Conservation (phyloP, 441 rosid genomes). For the Populus hybrid region DNA sequence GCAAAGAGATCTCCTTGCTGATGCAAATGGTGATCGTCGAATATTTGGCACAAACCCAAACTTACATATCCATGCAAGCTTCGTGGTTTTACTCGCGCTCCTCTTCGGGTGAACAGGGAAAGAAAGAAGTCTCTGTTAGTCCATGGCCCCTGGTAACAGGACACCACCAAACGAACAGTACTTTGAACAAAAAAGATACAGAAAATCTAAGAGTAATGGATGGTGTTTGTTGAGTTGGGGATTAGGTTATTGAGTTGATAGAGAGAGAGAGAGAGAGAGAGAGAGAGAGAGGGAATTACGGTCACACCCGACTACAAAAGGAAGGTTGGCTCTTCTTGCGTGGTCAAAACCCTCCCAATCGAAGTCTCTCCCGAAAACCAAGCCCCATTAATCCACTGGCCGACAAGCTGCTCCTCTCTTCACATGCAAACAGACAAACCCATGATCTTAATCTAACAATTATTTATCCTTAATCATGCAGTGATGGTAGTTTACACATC, state of each 20-base stretch:
- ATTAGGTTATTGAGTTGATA: background rate
- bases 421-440: constrained; percentile 4
- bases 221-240: background rate
- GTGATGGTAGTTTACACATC: background rate
- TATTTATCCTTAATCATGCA: background rate
- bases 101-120: background rate
- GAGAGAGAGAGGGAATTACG: background rate
- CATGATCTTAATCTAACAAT: background rate
- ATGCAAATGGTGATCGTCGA: background rate
- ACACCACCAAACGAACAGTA: background rate
- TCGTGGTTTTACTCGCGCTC: background rate
- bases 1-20: no score
- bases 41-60: background rate
- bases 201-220: background rate
- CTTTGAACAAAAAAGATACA: background rate
- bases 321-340: constrained; percentile 5
- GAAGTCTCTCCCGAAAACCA: background rate
- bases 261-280: background rate
- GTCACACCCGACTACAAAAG: background rate
- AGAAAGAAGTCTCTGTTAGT: background rate
- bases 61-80: background rate
- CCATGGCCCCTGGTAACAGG: background rate
- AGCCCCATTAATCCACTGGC: constrained; percentile 16
- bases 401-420: constrained; percentile 13
- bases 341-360: constrained; percentile 10